Percentiles rank a stretch among this genome's conserved stretches.
These are phyloP conservation scores for Tricholoma hemisulphureum DNA, from an alignment of 768 basidiomycete species.

Conservation along the genomic window DNA sequence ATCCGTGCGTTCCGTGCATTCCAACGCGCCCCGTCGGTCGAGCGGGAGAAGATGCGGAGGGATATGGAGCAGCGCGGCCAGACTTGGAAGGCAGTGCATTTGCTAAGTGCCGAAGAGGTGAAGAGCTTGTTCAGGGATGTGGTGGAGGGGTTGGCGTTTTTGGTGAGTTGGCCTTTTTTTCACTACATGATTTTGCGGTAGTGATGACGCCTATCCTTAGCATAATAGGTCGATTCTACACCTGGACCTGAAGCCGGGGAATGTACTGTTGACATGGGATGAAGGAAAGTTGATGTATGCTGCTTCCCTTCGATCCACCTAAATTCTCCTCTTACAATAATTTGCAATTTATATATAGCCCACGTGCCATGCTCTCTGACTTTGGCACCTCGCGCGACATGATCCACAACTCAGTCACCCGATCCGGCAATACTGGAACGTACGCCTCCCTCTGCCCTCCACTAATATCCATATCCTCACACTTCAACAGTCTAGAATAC, in stretches of 20 bases:
- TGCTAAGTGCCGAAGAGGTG: constrained; percentile 84
- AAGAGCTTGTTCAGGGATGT: constrained; percentile 80
- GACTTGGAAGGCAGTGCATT: constrained; percentile 73
- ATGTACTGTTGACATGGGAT: constrained; percentile 90
- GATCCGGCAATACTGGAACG: constrained; percentile 96
- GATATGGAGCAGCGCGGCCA: constrained; percentile 42
- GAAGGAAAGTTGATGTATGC: constrained; percentile 78
- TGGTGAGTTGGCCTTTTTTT: constrained; percentile 52
- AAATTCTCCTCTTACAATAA: not conserved
- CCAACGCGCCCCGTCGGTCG: constrained; percentile 62
- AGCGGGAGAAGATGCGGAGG: constrained; percentile 57
- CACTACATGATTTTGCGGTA: not conserved
- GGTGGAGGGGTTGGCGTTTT: constrained; percentile 80
- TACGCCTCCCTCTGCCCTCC: constrained; percentile 36
- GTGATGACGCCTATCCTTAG: constrained; percentile 35
- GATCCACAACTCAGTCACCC: constrained; percentile 61
- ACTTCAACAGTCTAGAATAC: constrained; percentile 68
- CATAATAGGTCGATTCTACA: constrained; percentile 86
- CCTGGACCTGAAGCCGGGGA: constrained; percentile 91
- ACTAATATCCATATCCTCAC: not conserved
- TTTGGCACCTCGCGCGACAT: constrained; percentile 95
- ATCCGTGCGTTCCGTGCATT: constrained; percentile 75
- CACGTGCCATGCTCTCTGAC: constrained; percentile 92
- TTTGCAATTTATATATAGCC: constrained; percentile 45
- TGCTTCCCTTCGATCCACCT: not conserved